Conservation (phyloP, 257 asterid species). For the Ballota nigra region DNA sequence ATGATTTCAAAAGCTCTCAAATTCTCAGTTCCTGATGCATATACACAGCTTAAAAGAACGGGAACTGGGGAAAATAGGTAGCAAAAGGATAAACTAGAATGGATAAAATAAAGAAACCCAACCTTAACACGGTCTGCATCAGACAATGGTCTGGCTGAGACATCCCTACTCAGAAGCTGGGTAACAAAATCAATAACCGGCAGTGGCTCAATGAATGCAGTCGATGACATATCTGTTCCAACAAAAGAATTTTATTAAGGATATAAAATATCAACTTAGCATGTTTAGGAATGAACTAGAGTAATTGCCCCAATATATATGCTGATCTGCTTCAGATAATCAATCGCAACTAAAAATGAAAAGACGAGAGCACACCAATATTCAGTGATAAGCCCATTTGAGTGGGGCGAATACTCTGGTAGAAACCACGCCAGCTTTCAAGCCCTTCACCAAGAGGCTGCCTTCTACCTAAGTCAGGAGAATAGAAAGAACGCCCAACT, state of each 20-base stretch:
- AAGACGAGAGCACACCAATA: constrained; percentile 51
- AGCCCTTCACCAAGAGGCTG: constrained; percentile 93
- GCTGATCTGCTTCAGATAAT: neutral
- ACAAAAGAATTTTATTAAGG: neutral
- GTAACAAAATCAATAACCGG: constrained; percentile 82
- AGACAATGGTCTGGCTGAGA: constrained; percentile 67
- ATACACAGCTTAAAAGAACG: neutral
- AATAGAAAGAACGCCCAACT: constrained; percentile 83
- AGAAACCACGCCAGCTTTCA: constrained; percentile 98
- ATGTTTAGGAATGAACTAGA: neutral
- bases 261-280: neutral
- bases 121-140: constrained; percentile 99
- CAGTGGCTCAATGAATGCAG: constrained; percentile 95
- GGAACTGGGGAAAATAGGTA: neutral
- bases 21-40: neutral
- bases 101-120: neutral
- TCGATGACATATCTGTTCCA: constrained; percentile 90
- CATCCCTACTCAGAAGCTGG: constrained; percentile 83
- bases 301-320: neutral
- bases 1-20: neutral
- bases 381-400: constrained; percentile 95
- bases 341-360: neutral
- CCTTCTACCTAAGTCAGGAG: constrained; percentile 70
- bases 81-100: neutral
- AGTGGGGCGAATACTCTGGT: constrained; percentile 96